Evolutionary conservation across 176 grass and related monocot species (phyloP).

Genomic region (Ananas comosus): DNA sequence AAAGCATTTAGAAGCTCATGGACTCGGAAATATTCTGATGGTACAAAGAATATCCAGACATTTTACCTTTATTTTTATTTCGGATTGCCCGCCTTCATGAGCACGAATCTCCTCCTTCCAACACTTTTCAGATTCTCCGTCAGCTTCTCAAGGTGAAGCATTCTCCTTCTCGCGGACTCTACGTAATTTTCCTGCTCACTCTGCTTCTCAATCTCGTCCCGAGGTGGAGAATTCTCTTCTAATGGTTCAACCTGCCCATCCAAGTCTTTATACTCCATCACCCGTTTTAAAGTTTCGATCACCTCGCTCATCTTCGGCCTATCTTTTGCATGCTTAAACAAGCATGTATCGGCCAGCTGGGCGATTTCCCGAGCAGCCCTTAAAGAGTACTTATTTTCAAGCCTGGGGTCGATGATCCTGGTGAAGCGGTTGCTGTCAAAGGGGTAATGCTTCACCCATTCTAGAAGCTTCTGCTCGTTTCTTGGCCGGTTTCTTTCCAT

Average conservation of each 20-base stretch:
- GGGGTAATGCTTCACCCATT: conserved; percentile 43
- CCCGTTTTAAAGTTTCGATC: conserved; percentile 39
- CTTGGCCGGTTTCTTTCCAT: conserved; percentile 46
- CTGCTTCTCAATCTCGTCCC: background rate
- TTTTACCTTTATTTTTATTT: background rate
- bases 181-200: background rate
- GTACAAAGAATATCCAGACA: too few species aligned
- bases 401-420: conserved; percentile 64
- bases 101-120: conserved; percentile 15
- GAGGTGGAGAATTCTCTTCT: background rate
- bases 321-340: conserved; percentile 62
- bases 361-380: conserved; percentile 48
- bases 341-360: conserved; percentile 57
- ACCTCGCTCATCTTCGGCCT: conserved; percentile 58
- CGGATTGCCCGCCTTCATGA: conserved; percentile 7
- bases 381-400: conserved; percentile 42
- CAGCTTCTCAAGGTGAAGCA: conserved; percentile 14
- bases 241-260: conserved; percentile 8
- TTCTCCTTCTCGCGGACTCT: background rate
- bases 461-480: conserved; percentile 22
- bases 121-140: background rate
- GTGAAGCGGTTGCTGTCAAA: conserved; percentile 35
- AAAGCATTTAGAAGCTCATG: too few species aligned
- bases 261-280: conserved; percentile 13
- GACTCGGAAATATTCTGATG: too few species aligned